Evolutionary conservation across 441 rosid genomes (phyloP).

Genomic region (Erodium moschatum): DNA sequence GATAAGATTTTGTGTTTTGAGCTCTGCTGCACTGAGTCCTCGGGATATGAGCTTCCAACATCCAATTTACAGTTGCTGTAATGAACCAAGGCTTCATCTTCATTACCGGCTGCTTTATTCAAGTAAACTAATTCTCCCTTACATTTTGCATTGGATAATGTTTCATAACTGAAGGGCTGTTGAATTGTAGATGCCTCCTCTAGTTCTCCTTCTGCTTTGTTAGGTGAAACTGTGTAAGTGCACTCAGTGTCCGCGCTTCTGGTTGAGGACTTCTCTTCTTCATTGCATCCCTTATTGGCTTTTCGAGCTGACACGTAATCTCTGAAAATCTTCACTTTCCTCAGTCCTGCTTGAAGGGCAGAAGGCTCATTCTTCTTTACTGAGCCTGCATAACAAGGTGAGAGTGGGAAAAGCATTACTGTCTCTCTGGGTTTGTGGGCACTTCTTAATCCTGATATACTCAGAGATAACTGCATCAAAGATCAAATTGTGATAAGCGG

Average conservation of each 20-base stretch:
- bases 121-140: constrained; percentile 37
- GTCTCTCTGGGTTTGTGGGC: constrained; percentile 32
- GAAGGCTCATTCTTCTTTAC: constrained; percentile 41
- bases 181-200: constrained; percentile 31
- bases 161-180: constrained; percentile 50
- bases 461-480: constrained; percentile 30
- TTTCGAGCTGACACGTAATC: constrained; percentile 38
- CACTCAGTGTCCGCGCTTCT: constrained; percentile 34
- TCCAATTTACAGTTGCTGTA: constrained; percentile 44
- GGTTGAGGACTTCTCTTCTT: constrained; percentile 39
- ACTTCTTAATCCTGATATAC: constrained; percentile 29
- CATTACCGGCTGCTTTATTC: constrained; percentile 28
- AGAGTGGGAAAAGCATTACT: constrained; percentile 27
- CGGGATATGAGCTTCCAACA: constrained; percentile 29
- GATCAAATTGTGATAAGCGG: constrained; percentile 13
- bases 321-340: constrained; percentile 51
- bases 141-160: constrained; percentile 53
- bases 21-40: constrained; percentile 32
- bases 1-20: constrained; percentile 47
- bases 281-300: constrained; percentile 39
- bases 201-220: constrained; percentile 33
- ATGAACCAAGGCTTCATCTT: constrained; percentile 57
- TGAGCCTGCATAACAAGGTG: constrained; percentile 28
- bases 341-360: constrained; percentile 56
- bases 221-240: constrained; percentile 35